Evolutionary conservation across 306 rosid species (phyloP), one percentile per base, ranked within the genome.

Genomic region (Leucaena leucocephala): DNA sequence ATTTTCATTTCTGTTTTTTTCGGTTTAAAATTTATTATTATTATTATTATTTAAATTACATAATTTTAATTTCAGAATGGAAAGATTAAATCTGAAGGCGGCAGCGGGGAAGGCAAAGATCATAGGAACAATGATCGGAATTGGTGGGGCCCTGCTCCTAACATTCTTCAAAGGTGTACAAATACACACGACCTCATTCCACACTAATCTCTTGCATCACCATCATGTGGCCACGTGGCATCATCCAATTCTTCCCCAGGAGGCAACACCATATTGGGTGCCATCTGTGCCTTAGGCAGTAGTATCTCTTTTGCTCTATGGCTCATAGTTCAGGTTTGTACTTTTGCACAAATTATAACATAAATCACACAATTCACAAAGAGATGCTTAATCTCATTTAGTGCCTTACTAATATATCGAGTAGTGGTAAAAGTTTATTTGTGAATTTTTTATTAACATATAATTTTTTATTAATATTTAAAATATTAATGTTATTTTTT

Each of bases 141-240:
- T 88, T 11, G 65, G 85, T 35, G 95, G 95, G 9, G 96, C 96
- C 38, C 85, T 82, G 91, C 11, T 87, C 1, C 75, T 89, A 12
- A 85, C 87, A 0, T 89, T 91, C n/a, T 76, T 85, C 68, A 84
- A 89, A 80, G 96, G 93, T 15, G 0, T 5, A 16, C 77, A 76
- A 13, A 79, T 88, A 0, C 2, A 85, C 0, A 50, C 70, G 0
- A 75, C 83, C 48, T 54, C 89, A 14, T 69, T 73, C 10, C 85
- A 84, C 54, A 34, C 76, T 2, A 71, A 82, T 64, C 84, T 83
- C 22, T n/a, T 83, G 12, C 81, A 65, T 66, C 63, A 10, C 11
- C 61, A 17, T 44, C 61, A 17, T 44, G 54, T 2, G 48, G 63
- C 36, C n/a, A 65, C 74, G 42, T 34, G 11, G 76, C 49, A 11